Percentiles rank a stretch among this genome's conserved stretches.
Evolutionary conservation across 2,329 filamentous ascomycete genomes (phyloP).

Genomic region (Aspergillus uvarum): DNA sequence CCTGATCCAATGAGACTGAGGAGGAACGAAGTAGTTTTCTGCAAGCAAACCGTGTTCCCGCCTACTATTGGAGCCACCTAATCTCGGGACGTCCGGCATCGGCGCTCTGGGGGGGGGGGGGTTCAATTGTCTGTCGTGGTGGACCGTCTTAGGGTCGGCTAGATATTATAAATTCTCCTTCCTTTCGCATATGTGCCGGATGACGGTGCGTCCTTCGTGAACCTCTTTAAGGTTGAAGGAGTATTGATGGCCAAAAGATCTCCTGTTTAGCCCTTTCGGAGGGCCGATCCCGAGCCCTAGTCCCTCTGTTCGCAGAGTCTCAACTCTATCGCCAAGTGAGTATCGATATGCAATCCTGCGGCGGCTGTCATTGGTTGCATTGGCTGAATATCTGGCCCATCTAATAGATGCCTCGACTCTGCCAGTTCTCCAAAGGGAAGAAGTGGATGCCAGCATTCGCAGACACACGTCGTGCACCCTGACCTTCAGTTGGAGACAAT

Average conservation of each 20-base stretch:
- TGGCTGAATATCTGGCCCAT: neutral
- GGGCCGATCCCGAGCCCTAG: neutral
- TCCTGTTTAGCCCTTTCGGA: neutral
- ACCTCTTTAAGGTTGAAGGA: neutral
- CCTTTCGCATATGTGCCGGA: neutral
- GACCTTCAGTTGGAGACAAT: neutral
- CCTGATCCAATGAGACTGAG: neutral
- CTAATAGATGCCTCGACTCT: neutral
- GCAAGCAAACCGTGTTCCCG: neutral
- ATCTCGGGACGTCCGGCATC: neutral
- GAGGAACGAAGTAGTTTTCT: neutral
- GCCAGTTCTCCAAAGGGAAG: neutral
- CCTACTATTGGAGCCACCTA: neutral
- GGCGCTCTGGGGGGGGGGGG: neutral
- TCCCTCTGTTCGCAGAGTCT: neutral
- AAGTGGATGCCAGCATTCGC: neutral
- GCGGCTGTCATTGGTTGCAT: neutral
- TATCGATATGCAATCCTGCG: neutral
- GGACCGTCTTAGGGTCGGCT: neutral
- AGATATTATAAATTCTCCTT: neutral
- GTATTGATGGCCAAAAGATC: neutral
- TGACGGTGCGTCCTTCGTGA: neutral
- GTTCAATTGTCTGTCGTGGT: neutral
- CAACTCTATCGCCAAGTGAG: neutral
- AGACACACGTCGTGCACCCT: neutral